Base-by-base conservation (phyloP, 1,139 yeast genomes). In the Torulaspora pretoriensis region DNA sequence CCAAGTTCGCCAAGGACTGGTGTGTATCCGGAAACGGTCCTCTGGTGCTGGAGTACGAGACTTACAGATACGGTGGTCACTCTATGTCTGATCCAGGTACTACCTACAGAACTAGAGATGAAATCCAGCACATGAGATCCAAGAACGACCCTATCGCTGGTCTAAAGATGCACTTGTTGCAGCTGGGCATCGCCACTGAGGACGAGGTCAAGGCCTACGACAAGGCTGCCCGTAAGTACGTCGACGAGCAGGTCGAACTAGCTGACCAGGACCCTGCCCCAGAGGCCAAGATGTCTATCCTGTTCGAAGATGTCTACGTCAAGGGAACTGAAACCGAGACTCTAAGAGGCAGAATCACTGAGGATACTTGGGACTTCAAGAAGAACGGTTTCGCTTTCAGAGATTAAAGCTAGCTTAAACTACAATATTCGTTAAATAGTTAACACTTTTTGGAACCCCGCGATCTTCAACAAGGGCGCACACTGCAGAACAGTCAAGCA, bases 71-170 rank as follows among this genome's bases (percentile, higher is more conserved):
- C 70, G 97, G 98, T 76, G 98, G 98, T 68, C 98, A 92, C 80
- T 92, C 98, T 60, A 92, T 92, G 97, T 90, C 97, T 58, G 97
- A 92, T 72, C 97, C 97, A 64, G 97, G 97, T 78, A 92, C 97
- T 69, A 90, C 97, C 57, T 92, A 92, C 82, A 83, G 97, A 80
- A 92, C 98, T 67, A 89, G 98, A 77, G 98, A 92, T 75, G 98
- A 92, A 77, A 95, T 92, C 60, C 97, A 90, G 74, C 94, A 92
- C 77, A 90, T 92, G 97, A 85, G 98, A 78, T 88, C 97, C 39
- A 84, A 90, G 76, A 89, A 85, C 69, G 98, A 92, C 70, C 97
- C 97, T 61, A 89, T 92, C 70, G 92, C 96, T 49, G 97, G 97
- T 57, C 81, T 92, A 67, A 90, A 90, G 80, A 81, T 82, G 63